These are phyloP conservation scores for Casaregolazyma suthepensis DNA, from an alignment of 1,139 yeast species.

Conservation along the genomic window DNA sequence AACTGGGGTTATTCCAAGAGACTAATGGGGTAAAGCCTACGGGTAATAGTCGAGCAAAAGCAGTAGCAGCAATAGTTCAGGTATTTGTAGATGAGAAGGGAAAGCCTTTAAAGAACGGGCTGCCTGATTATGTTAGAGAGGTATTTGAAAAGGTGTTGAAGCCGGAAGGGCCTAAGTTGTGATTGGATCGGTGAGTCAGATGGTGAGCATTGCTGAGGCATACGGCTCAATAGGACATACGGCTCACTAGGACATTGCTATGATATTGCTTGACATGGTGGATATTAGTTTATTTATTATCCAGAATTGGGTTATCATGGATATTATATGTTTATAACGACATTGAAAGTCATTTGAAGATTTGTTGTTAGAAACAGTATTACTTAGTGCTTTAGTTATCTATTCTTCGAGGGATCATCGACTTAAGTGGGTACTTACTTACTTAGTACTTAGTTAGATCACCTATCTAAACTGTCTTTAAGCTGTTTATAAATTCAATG, in stretches of 20 bases:
- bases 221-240: background rate
- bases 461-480: no score
- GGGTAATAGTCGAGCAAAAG: conserved; percentile 20
- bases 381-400: background rate
- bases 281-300: no score
- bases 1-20: conserved; percentile 29
- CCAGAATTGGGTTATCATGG: background rate
- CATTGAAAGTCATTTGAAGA: no score
- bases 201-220: no score
- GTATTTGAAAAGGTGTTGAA: background rate
- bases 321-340: no score
- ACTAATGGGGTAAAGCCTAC: conserved; percentile 2
- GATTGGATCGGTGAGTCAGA: no score
- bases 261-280: no score
- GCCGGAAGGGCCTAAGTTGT: background rate
- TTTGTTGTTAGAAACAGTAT: background rate
- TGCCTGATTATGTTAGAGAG: background rate
- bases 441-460: no score
- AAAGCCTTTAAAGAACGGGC: background rate
- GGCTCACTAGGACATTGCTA: no score
- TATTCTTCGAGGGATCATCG: no score
- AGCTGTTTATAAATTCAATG: background rate
- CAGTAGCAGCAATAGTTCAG: conserved; percentile 28
- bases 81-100: conserved; percentile 25
- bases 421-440: background rate